phyloP scores from a whole-genome alignment of 1,284 basidiomycete genomes.

The Moesziomyces aphidis region DNA sequence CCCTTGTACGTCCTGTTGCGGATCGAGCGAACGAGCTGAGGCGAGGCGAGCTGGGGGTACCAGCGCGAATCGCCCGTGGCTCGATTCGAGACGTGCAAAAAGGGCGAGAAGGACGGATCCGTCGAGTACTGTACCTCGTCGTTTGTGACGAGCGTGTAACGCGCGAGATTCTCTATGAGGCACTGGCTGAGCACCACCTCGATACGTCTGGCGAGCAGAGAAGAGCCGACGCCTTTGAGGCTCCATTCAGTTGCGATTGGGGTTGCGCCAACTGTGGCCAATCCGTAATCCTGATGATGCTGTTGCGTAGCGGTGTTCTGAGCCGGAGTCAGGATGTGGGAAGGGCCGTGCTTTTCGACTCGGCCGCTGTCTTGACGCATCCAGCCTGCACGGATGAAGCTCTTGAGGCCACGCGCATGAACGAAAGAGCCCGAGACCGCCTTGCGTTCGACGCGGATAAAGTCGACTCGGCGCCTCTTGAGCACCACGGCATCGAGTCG shows the following conservation, averaged over 20 bases:
- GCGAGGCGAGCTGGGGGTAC: conserved; percentile 44
- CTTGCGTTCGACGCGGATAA: conserved; percentile 49
- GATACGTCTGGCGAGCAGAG: conserved; percentile 51
- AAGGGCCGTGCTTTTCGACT: conserved; percentile 16
- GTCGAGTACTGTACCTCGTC: conserved; percentile 11
- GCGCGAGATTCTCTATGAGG: conserved; percentile 22
- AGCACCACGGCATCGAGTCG: conserved; percentile 39
- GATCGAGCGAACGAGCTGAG: conserved; percentile 17
- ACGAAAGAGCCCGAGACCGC: conserved; percentile 27
- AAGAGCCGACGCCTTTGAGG: conserved; percentile 40
- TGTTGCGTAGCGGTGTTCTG: conserved; percentile 11
- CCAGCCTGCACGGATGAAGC: conserved; percentile 46
- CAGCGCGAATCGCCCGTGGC: conserved; percentile 58
- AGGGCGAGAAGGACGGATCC: conserved; percentile 44
- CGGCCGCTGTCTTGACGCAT: conserved; percentile 26
- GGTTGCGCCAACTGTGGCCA: conserved; percentile 11
- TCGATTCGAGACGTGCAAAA: conserved; percentile 48
- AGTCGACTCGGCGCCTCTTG: conserved; percentile 38
- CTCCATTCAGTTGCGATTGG: conserved; percentile 40
- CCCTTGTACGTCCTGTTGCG: conserved; percentile 11
- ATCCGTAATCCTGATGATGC: conserved; percentile 13
- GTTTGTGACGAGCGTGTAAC: conserved; percentile 21
- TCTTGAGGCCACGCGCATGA: conserved; percentile 33
- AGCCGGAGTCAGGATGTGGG: conserved; percentile 9
- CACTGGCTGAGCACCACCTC: conserved; percentile 42